Percentiles rank a stretch among this genome's conserved stretches.
Conservation (phyloP, 2,329 filamentous ascomycete genomes). For the Boeremia exigua region DNA sequence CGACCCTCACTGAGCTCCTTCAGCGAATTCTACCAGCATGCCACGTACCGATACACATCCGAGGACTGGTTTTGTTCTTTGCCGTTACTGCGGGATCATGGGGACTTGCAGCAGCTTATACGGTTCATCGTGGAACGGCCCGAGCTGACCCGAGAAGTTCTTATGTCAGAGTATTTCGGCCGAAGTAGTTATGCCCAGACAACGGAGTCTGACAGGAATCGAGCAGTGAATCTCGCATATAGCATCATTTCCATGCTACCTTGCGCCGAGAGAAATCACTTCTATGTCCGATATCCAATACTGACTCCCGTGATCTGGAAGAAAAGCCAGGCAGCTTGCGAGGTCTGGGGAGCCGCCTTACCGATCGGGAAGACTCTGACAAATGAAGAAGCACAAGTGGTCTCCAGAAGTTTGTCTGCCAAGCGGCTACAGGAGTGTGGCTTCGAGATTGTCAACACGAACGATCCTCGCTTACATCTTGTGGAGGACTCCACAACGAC, state of each 20-base stretch:
- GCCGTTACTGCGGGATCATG: neutral
- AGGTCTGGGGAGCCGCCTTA: neutral
- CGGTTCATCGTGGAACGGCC: neutral
- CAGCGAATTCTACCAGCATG: neutral
- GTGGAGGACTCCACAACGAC: neutral
- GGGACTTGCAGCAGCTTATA: neutral
- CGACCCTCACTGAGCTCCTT: neutral
- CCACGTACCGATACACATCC: neutral
- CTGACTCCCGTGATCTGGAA: neutral
- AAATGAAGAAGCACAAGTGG: neutral
- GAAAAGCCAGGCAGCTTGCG: neutral
- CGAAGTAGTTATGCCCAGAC: neutral
- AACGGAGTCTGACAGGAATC: neutral
- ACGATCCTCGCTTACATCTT: neutral
- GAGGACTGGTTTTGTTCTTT: neutral
- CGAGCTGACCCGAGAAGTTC: neutral
- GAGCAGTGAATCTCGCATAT: neutral
- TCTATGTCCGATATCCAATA: neutral
- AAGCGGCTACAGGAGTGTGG: neutral
- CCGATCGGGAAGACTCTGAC: neutral
- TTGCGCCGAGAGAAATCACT: neutral
- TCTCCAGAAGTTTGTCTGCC: neutral
- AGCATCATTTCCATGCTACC: neutral
- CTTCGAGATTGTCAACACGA: neutral
- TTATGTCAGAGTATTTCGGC: neutral